Percentiles rank a stretch among this genome's conserved stretches.
phyloP scores from a whole-genome alignment of 1,284 basidiomycete genomes.

The Peniophora sp. region DNA sequence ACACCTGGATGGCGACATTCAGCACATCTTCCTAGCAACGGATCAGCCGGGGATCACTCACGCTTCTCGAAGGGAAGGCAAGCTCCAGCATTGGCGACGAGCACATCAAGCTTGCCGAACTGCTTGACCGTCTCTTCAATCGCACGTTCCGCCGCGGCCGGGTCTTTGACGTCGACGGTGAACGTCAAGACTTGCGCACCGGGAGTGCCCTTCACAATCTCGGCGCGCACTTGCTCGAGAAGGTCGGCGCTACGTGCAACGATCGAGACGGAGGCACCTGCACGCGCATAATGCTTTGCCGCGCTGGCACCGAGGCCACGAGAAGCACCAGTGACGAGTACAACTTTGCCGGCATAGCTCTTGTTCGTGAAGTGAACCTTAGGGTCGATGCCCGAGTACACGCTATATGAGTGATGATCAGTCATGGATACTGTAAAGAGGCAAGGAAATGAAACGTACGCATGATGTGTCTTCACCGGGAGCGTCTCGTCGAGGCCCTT shows the following conservation, averaged over 20 bases:
- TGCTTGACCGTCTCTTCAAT: constrained; percentile 5
- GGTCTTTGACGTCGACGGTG: neutral
- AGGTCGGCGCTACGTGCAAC: constrained; percentile 1
- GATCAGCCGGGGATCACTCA: neutral
- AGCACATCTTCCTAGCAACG: too few species aligned
- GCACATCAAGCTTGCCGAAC: constrained; percentile 5
- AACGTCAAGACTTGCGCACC: neutral
- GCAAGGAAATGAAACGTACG: neutral
- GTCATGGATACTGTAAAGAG: neutral
- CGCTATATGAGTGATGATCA: neutral
- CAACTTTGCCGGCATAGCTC: constrained; percentile 9
- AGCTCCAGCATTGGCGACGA: neutral
- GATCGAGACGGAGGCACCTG: constrained; percentile 7
- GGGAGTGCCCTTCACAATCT: constrained; percentile 1
- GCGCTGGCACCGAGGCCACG: constrained; percentile 11
- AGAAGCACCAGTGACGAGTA: constrained; percentile 3
- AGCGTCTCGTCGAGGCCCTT: neutral
- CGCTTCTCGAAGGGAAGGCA: neutral
- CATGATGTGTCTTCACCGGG: neutral
- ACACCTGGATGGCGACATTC: too few species aligned
- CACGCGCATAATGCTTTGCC: constrained; percentile 3
- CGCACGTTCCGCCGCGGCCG: constrained; percentile 1
- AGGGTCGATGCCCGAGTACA: neutral
- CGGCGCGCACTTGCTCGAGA: constrained; percentile 5
- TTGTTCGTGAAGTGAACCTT: neutral